Base-by-base conservation (phyloP, 495 filamentous ascomycete species). In the Monascus purpureus region DNA sequence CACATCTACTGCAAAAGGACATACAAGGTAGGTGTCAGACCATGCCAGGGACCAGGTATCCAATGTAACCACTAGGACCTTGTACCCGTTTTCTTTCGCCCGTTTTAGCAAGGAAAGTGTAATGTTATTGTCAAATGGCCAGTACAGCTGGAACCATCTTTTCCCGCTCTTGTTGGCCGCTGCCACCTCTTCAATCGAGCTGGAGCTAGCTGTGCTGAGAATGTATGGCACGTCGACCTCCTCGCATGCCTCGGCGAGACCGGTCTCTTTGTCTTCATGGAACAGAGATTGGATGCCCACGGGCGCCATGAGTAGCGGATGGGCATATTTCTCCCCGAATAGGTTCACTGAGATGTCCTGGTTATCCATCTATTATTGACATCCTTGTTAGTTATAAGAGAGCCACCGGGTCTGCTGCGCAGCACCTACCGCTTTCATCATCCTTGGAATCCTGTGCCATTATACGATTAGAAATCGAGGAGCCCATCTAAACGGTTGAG, bases 71-170 rank as follows among this genome's bases (percentile, higher is more conserved):
- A 64, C 65, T 9, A 68, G 48, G 12, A 59, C 59, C 14, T 61
- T 59, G 37, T 61, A 57, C 1, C 63, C 63, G 28, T 49, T 55
- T 5, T 55, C 59, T 31, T 71, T 70, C 1, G 77, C 79, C 14
- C 77, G 68, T n/a, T 57, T 52, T 23, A 82, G 57, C 20, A 81
- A 48, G 3, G 70, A 71, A 0, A 63, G 37, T 0, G 79, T 80
- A 28, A 80, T 46, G 3, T 71, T 59, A 26, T 73, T 57, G 44
- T 73, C 63, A 11, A 50, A 41, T 1, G 74, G 73, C 72, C 75
- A 78, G 50, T 83, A 85, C 6, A 85, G 61, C 46, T 85, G 78
- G 45, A 68, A 82, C 64, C 71, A 75, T 15, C 37, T 54, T 45
- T 50, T 67, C 36, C 39, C 65, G 36, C 50, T 53, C 31, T 27